Evolutionary conservation across 1,284 basidiomycete species (phyloP).

Genomic region (Rhodotorula glutinis): DNA sequence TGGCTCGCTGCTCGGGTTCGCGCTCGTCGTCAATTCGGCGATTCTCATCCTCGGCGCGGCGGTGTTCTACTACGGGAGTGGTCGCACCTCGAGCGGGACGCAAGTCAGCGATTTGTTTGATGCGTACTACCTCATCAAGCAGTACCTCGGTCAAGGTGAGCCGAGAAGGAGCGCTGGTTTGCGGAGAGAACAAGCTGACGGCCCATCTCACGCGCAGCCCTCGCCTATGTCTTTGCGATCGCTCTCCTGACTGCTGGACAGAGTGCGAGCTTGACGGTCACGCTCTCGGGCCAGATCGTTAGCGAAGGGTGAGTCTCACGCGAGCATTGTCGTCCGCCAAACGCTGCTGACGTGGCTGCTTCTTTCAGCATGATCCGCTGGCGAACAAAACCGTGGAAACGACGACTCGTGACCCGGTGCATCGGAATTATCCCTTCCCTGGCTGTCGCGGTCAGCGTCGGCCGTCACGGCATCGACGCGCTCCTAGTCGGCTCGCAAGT

Average conservation of each 20-base stretch:
- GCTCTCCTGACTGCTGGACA: slow-evolving; percentile 83
- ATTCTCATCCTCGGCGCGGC: slow-evolving; percentile 59
- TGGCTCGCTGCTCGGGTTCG: slow-evolving; percentile 66
- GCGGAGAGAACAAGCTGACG: neutral
- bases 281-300: slow-evolving; percentile 85
- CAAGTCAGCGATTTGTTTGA: slow-evolving; percentile 62
- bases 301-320: slow-evolving; percentile 63
- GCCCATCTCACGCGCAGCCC: slow-evolving; percentile 51
- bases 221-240: slow-evolving; percentile 79
- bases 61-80: slow-evolving; percentile 66
- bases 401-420: slow-evolving; percentile 76
- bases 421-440: slow-evolving; percentile 85
- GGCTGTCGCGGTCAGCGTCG: slow-evolving; percentile 70
- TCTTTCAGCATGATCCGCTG: slow-evolving; percentile 68
- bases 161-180: no score
- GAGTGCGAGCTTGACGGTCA: slow-evolving; percentile 88
- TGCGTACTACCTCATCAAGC: slow-evolving; percentile 68
- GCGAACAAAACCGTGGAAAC: slow-evolving; percentile 55
- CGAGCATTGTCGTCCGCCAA: no score
- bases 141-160: slow-evolving; percentile 65
- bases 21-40: slow-evolving; percentile 71
- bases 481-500: slow-evolving; percentile 80
- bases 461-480: slow-evolving; percentile 69
- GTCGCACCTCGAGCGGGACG: neutral
- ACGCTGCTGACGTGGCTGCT: no score